phyloP scores from a whole-genome alignment of 2,329 filamentous ascomycete genomes.

The Cladophialophora chaetospira region DNA sequence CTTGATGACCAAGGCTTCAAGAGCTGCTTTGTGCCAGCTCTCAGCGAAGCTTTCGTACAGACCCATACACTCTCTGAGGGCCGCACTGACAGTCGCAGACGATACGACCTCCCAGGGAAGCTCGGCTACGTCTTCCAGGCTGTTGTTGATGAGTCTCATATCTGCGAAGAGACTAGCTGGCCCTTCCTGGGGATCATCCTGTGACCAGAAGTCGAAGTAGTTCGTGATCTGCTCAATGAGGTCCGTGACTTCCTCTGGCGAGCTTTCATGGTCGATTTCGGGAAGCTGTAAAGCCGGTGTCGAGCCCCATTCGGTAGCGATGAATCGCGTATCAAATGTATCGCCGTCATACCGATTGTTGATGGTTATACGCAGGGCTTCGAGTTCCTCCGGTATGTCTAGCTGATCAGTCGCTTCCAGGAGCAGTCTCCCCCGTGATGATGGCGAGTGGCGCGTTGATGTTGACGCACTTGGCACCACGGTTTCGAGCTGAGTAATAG shows the following conservation, averaged over 20 bases:
- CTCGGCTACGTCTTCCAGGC: constrained; percentile 1
- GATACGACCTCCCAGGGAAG: constrained; percentile 6
- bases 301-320: neutral
- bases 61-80: neutral
- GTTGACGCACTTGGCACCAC: neutral
- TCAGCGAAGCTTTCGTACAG: constrained; percentile 5
- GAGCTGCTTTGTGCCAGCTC: constrained; percentile 1
- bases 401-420: neutral
- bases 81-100: neutral
- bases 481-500: neutral
- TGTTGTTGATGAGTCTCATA: constrained; percentile 13
- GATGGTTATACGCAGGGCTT: neutral
- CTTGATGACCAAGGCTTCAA: constrained; percentile 4
- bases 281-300: neutral
- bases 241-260: constrained; percentile 1
- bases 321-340: neutral
- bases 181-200: neutral
- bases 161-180: constrained; percentile 16
- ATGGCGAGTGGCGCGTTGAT: neutral
- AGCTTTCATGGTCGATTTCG: neutral
- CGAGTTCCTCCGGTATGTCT: neutral
- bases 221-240: constrained; percentile 4
- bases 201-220: constrained; percentile 16
- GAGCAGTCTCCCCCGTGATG: neutral
- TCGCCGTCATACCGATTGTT: neutral